Base-by-base conservation (phyloP, 768 basidiomycete species). In the Kwoniella bestiolae region DNA sequence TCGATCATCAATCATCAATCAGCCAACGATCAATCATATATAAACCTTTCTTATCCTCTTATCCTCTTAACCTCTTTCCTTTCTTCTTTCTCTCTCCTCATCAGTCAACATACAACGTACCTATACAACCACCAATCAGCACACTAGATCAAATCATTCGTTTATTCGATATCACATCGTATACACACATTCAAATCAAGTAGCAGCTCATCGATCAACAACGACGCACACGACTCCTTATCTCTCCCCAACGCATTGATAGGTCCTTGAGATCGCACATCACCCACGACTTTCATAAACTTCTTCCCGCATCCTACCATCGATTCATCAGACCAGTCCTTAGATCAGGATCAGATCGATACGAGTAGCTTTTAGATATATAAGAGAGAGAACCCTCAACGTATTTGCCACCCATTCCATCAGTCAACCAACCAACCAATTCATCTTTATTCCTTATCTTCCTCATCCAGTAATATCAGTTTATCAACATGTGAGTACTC, bases 331-430 rank as follows among this genome's bases (percentile, higher is more conserved):
- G n/a, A n/a, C n/a, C n/a, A n/a, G n/a, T n/a, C n/a, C n/a, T n/a
- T n/a, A n/a, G n/a, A n/a, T n/a, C n/a, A n/a, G n/a, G n/a, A n/a
- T n/a, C 23, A 60, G 47, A 26, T 23, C 28, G 2, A 61, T 32
- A 61, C 49, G 29, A 38, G 38, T 18, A 49, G 9, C 12, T 8
- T 41, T 14, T 11, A 41, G 38, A 23, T 16, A 28, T 16, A 53
- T 8, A 51, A 50, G 41, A n/a, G n/a, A n/a, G n/a, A n/a, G n/a
- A n/a, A n/a, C n/a, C n/a, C n/a, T n/a, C n/a, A n/a, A 34, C 38
- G 18, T 11, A 52, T 53, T 53, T 44, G 60, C 60, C 49, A 61
- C 60, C 50, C 60, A 61, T n/a, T 29, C 1, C 49, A 49, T 32
- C 56, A n/a, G 12, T 18, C 21, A n/a, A n/a, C 60, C 49, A 61